phyloP scores from a whole-genome alignment of 768 basidiomycete species.

The Tulasnella sp. region DNA sequence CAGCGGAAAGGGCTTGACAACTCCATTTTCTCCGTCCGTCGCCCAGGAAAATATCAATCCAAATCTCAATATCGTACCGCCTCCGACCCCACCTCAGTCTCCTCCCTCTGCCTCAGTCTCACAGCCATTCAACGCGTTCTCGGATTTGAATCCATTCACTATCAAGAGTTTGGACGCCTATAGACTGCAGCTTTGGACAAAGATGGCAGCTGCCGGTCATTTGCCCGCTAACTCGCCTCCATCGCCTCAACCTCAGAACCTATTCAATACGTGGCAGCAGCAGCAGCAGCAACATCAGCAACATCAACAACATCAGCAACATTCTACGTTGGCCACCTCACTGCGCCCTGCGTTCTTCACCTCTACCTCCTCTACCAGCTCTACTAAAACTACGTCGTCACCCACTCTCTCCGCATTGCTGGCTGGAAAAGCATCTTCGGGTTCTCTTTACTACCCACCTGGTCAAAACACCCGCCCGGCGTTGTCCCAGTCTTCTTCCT shows the following conservation, averaged over 20 bases:
- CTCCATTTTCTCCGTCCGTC: slow-evolving; percentile 10
- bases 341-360: slow-evolving; percentile 20
- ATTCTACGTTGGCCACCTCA: not conserved
- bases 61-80: slow-evolving; percentile 34
- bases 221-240: slow-evolving; percentile 9
- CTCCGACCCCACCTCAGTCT: not conserved
- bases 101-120: slow-evolving; percentile 13
- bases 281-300: slow-evolving; percentile 22
- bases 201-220: slow-evolving; percentile 63
- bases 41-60: slow-evolving; percentile 69
- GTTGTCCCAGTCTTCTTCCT: slow-evolving; percentile 16
- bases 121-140: slow-evolving; percentile 35
- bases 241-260: slow-evolving; percentile 3
- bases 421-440: slow-evolving; percentile 6
- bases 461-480: slow-evolving; percentile 23
- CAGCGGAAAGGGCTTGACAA: slow-evolving; percentile 8
- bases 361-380: slow-evolving; percentile 2
- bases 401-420: slow-evolving; percentile 7
- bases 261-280: slow-evolving; percentile 6
- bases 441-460: no score
- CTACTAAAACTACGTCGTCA: not conserved
- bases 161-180: slow-evolving; percentile 77
- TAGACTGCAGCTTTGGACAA: slow-evolving; percentile 85
- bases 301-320: slow-evolving; percentile 25
- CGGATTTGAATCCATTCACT: slow-evolving; percentile 71